Evolutionary conservation across 495 filamentous ascomycete species (phyloP), one percentile per base, ranked within the genome.

Genomic region (Hypomontagnella monticulosa): DNA sequence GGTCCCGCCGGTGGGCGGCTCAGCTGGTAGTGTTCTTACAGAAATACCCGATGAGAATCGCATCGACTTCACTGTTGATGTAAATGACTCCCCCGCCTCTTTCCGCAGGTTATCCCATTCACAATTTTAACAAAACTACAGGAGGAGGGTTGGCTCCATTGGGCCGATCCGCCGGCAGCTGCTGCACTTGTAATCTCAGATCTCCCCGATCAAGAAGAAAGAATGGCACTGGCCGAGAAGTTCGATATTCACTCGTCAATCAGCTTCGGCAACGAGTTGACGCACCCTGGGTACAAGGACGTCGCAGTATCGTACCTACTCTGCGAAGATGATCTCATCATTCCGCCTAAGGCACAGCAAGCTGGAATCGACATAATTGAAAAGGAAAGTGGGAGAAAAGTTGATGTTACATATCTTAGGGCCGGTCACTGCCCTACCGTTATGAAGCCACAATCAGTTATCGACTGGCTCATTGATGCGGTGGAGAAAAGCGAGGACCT

Each of bases 281-380:
- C 74, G 7, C 75, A 79, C 56, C 73, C 80, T 0, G 80, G 76
- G 0, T 87, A 83, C 67, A 79, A 72, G 44, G 56, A 80, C 44
- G 71, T 83, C 10, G 80, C 81, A 0, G 72, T 71, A 9, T 81
- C 81, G 1, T 87, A 84, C 50, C 49, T 87, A 1, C 52, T 84
- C 8, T 84, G 81, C 54, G 72, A 79, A 10, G 61, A 74, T 9
- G 82, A 87, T 65, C 32, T 64, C n/a, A 72, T 77, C 9, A 74
- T 82, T 61, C 69, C 70, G 0, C 27, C 73, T 1, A 30, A 58
- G 10, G 57, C 60, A 1, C 82, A 85, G 71, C 78, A 72, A 53
- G 56, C 48, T 0, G 57, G 42, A 18, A 71, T 78, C 37, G 69
- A 70, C 47, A 73, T 76, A 57, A 57, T 79, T 8, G 70, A 76